These are phyloP conservation scores for Cochlearia excelsa DNA, from an alignment of 345 rosid species.

Conservation along the genomic window DNA sequence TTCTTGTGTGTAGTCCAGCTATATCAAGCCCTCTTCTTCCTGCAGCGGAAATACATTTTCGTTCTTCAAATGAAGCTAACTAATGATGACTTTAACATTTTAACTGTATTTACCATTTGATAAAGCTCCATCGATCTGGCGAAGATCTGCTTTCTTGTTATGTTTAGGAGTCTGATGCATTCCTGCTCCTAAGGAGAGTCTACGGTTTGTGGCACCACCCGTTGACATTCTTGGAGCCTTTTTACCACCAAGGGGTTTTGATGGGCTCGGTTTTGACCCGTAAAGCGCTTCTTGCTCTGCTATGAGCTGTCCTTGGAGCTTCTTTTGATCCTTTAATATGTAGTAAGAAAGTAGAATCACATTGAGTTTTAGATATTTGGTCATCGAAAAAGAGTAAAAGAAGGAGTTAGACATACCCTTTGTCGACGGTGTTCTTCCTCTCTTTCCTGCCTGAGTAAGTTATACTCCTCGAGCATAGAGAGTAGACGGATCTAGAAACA, in stretches of 20 bases:
- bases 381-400: neutral
- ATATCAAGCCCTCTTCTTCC: constrained; percentile 68
- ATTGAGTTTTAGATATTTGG: constrained; percentile 8
- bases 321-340: constrained; percentile 83
- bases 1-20: constrained; percentile 59
- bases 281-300: constrained; percentile 93
- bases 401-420: constrained; percentile 47
- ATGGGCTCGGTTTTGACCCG: constrained; percentile 96
- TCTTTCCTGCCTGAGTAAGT: constrained; percentile 73
- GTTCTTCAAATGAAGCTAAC: neutral
- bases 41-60: constrained; percentile 21
- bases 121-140: constrained; percentile 48
- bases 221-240: constrained; percentile 73
- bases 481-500: constrained; percentile 66
- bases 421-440: constrained; percentile 91
- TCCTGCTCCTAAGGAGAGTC: constrained; percentile 74
- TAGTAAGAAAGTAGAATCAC: constrained; percentile 12
- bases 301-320: constrained; percentile 88
- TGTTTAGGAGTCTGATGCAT: constrained; percentile 68
- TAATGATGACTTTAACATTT: neutral
- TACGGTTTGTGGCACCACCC: constrained; percentile 66
- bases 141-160: constrained; percentile 54
- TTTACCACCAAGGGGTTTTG: constrained; percentile 67
- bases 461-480: constrained; percentile 88
- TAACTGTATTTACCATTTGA: constrained; percentile 50